Evolutionary conservation across 169 alveolate genomes (phyloP).

Genomic region (Plasmodium sp.): DNA sequence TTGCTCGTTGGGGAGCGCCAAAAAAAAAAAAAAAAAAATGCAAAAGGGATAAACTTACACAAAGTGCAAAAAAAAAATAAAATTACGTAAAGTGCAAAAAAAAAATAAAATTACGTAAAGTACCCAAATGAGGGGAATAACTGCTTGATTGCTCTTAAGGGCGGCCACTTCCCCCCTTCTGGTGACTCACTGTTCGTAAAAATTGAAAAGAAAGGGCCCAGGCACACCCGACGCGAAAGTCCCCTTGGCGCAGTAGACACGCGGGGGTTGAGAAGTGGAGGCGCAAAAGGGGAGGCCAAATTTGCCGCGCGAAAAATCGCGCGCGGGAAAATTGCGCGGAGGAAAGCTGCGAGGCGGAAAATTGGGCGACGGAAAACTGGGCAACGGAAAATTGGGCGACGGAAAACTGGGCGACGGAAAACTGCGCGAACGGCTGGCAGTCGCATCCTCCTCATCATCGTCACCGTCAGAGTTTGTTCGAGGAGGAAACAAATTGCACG

Average conservation of each 20-base stretch:
- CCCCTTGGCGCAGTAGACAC: background rate
- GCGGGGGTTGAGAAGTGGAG: background rate
- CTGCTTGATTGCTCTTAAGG: background rate
- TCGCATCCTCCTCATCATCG: background rate
- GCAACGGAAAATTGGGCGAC: too few relatives aligned
- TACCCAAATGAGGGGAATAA: background rate
- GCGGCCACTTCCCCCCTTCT: background rate
- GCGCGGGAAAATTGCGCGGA: background rate
- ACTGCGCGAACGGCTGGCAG: background rate
- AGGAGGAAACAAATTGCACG: background rate
- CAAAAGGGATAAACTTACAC: too few relatives aligned
- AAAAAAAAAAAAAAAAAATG: too few relatives aligned
- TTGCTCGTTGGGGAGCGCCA: background rate
- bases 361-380: background rate
- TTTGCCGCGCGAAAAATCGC: background rate
- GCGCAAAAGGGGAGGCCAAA: background rate
- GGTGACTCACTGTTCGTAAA: background rate
- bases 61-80: background rate
- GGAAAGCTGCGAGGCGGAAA: background rate
- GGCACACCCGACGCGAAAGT: background rate
- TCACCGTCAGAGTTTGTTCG: background rate
- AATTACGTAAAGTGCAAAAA: background rate
- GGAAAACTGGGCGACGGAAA: background rate
- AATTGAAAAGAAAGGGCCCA: background rate
- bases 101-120: background rate